Percentiles rank a stretch among this genome's conserved stretches.
Conservation (phyloP, 768 basidiomycete species). For the Rhodotorula kratochvilovae region DNA sequence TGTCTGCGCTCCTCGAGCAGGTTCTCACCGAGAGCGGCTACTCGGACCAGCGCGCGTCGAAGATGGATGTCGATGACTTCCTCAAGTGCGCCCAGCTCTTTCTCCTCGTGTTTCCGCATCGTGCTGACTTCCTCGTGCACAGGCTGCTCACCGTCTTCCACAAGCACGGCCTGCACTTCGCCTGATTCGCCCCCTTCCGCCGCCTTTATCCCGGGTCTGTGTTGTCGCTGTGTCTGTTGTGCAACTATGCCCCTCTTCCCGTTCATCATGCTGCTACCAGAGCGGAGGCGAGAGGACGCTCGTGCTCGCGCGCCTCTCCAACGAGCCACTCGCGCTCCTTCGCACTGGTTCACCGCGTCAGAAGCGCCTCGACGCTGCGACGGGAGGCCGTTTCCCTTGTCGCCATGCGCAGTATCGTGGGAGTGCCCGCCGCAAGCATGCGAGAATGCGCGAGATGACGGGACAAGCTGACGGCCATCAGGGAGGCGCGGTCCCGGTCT, state of each 20-base stretch:
- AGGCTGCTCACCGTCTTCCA: conserved; percentile 47
- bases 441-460: too few relatives aligned
- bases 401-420: too few relatives aligned
- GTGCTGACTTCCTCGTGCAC: not conserved
- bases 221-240: conserved; percentile 8
- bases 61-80: conserved; percentile 89
- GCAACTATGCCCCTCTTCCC: not conserved
- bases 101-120: too few relatives aligned
- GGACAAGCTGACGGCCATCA: too few relatives aligned
- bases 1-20: conserved; percentile 52
- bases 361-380: too few relatives aligned
- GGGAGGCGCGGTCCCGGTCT: too few relatives aligned
- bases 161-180: conserved; percentile 47
- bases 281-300: too few relatives aligned
- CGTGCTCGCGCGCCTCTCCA: too few relatives aligned
- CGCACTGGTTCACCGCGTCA: too few relatives aligned
- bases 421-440: too few relatives aligned
- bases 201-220: not conserved
- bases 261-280: not conserved
- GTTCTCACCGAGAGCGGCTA: conserved; percentile 71
- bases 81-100: conserved; percentile 51
- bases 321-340: too few relatives aligned
- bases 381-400: too few relatives aligned
- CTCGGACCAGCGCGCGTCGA: conserved; percentile 74
- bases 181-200: not conserved